phyloP scores from a whole-genome alignment of 495 filamentous ascomycete species.

The Podospora pseudoanserina region DNA sequence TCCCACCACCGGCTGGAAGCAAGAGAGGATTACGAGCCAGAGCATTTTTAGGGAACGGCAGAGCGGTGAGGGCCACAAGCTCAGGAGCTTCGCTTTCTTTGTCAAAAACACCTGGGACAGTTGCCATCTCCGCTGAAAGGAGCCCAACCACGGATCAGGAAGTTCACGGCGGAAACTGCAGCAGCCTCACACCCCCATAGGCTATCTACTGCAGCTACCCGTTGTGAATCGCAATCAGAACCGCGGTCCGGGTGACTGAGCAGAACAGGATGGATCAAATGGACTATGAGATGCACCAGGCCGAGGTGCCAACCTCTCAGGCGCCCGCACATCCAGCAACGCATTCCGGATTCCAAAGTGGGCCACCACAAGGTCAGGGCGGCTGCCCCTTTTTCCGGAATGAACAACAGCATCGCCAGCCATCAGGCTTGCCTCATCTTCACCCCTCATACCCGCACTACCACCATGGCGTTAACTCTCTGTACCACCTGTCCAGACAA shows the following conservation, averaged over 20 bases:
- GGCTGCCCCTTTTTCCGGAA: constrained; percentile 20
- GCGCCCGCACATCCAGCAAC: constrained; percentile 5
- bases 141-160: not conserved
- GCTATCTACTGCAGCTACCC: not conserved
- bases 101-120: not conserved
- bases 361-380: constrained; percentile 6
- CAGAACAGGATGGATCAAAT: constrained; percentile 21
- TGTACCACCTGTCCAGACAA: not conserved
- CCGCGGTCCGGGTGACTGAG: not conserved
- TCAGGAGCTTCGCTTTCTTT: not conserved
- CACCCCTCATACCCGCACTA: not conserved
- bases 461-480: not conserved
- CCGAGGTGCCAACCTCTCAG: constrained; percentile 12
- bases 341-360: constrained; percentile 6
- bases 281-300: constrained; percentile 24
- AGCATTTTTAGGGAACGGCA: not conserved
- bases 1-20: not conserved
- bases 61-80: not conserved
- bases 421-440: not conserved
- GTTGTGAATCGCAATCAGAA: not conserved
- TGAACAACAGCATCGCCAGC: constrained; percentile 8
- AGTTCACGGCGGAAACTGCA: not conserved
- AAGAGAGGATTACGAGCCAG: not conserved
- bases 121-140: not conserved
- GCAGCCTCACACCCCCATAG: not conserved